phyloP scores from a whole-genome alignment of 768 basidiomycete species.

The Termitomyces sp. region DNA sequence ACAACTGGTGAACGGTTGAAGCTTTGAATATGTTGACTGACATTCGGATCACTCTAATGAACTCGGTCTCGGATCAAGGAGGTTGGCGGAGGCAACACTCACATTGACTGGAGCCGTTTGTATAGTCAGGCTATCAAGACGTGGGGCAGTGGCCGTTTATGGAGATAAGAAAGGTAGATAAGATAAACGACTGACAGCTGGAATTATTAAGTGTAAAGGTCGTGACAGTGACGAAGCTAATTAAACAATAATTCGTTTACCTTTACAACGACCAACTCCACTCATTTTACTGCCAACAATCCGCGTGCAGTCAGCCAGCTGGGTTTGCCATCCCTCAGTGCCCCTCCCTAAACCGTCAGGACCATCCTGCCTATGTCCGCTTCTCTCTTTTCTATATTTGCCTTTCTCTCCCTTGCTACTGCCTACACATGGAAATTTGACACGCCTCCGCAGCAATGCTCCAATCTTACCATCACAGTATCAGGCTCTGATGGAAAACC shows the following conservation, averaged over 20 bases:
- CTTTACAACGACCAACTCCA: constrained; percentile 3
- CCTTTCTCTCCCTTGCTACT: constrained; percentile 22
- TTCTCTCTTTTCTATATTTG: constrained; percentile 19
- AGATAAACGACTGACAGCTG: not conserved
- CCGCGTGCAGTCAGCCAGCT: not conserved
- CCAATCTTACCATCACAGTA: constrained; percentile 54
- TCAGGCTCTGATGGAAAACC: constrained; percentile 52
- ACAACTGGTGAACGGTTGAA: not conserved
- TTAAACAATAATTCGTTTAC: not conserved
- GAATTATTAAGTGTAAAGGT: not conserved
- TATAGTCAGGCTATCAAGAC: not conserved
- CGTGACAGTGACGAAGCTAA: constrained; percentile 8
- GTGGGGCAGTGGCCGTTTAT: not conserved
- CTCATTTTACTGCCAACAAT: constrained; percentile 1
- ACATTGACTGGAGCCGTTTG: not conserved
- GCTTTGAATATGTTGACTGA: not conserved
- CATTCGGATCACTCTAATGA: not conserved
- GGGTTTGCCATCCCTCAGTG: not conserved
- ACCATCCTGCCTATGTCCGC: constrained; percentile 11
- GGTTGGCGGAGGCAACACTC: not conserved
- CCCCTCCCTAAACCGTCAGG: not conserved
- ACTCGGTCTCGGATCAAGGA: not conserved
- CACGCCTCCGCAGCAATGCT: constrained; percentile 57
- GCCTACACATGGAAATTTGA: constrained; percentile 46
- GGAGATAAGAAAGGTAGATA: not conserved